phyloP scores from a whole-genome alignment of 73 alveolate genomes.

The Uronychia binucleata region DNA sequence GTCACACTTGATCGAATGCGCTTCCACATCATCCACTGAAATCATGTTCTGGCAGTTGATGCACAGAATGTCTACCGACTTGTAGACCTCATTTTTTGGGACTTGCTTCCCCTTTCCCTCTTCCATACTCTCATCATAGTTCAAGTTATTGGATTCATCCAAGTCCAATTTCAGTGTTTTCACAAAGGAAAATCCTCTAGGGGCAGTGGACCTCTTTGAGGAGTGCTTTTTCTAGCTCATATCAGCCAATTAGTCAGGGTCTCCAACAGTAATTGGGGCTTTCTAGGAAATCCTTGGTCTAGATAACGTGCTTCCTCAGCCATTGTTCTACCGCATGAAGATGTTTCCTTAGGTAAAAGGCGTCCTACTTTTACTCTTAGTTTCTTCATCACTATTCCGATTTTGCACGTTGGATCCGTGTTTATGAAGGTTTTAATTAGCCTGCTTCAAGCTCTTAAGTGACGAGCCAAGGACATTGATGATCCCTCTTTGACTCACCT shows the following conservation, averaged over 20 bases:
- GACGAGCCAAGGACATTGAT: no score
- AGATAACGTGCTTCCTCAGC: not conserved
- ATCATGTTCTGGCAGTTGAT: slow-evolving; percentile 13
- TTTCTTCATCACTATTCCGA: no score
- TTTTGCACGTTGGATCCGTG: no score
- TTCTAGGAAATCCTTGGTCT: not conserved
- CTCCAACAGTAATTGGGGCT: not conserved
- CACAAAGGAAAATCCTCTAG: not conserved
- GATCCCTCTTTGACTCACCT: no score
- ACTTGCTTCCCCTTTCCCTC: not conserved
- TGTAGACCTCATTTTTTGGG: not conserved
- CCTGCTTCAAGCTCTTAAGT: no score
- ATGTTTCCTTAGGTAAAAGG: no score
- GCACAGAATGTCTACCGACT: slow-evolving; percentile 1
- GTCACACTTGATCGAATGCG: not conserved
- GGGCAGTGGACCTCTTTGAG: not conserved
- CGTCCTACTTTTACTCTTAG: no score
- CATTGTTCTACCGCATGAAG: not conserved
- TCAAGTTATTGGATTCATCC: not conserved
- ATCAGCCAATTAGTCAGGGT: not conserved
- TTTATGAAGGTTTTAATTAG: no score
- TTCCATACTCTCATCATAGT: not conserved
- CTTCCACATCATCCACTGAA: not conserved
- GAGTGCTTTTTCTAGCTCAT: not conserved
- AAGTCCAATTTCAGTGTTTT: not conserved